A percentile compares a stretch with the other conserved stretches of the same genome.
Conservation (phyloP, 257 asterid species). For the Anisodus acutangulus region DNA sequence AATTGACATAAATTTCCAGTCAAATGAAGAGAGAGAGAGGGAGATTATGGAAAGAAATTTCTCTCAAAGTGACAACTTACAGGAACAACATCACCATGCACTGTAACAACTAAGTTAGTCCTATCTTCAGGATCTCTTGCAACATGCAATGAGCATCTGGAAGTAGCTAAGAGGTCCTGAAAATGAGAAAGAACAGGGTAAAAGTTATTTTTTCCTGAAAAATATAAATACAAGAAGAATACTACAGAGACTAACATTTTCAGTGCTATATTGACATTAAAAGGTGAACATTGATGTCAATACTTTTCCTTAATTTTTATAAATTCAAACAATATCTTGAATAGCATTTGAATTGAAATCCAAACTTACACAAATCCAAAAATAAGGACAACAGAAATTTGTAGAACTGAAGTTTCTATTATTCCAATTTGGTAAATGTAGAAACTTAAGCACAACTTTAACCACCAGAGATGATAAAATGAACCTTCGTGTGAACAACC, state of each 20-base stretch:
- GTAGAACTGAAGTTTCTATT: neutral
- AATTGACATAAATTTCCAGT: slow-evolving; percentile 15
- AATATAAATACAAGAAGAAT: slow-evolving; percentile 10
- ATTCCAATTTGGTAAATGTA: slow-evolving; percentile 8
- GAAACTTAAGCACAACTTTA: neutral
- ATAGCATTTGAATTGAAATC: neutral
- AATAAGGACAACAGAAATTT: neutral
- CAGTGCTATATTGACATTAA: neutral
- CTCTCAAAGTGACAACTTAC: slow-evolving; percentile 50
- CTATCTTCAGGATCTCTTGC: slow-evolving; percentile 94
- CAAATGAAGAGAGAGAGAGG: neutral
- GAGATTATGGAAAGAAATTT: slow-evolving; percentile 20
- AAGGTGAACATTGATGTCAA: neutral
- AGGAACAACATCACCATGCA: slow-evolving; percentile 85
- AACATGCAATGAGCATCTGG: slow-evolving; percentile 92
- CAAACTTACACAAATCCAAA: slow-evolving; percentile 5
- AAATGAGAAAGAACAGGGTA: neutral
- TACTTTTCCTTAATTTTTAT: neutral
- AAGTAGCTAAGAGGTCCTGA: slow-evolving; percentile 87
- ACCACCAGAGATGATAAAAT: slow-evolving; percentile 13
- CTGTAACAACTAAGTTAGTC: slow-evolving; percentile 73
- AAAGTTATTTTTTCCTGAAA: slow-evolving; percentile 1
- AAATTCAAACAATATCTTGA: slow-evolving; percentile 28
- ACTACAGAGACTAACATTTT: neutral
- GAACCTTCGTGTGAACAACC: slow-evolving; percentile 91